These are phyloP conservation scores for Musa balbisiana DNA, from an alignment of 202 grass and related monocot genomes.

Conservation along the genomic window DNA sequence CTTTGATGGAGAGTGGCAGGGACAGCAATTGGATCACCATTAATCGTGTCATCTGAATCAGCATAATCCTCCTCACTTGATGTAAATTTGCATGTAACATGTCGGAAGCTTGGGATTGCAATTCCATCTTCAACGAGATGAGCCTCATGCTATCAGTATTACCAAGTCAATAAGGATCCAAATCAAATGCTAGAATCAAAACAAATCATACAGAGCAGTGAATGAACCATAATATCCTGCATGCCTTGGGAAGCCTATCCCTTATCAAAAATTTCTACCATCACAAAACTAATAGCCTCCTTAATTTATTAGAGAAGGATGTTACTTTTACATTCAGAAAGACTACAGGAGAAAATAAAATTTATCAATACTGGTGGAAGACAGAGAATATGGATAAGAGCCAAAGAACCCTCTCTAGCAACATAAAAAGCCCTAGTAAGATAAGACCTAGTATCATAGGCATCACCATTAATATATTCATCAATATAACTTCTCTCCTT, in stretches of 20 bases:
- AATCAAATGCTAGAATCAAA: neutral
- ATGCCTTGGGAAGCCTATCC: no score
- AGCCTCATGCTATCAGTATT: conserved; percentile 50
- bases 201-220: neutral
- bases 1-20: conserved; percentile 38
- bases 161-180: conserved; percentile 8
- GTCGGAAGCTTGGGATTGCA: conserved; percentile 64
- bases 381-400: neutral
- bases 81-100: conserved; percentile 52
- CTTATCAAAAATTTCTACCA: no score
- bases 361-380: neutral
- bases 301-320: neutral
- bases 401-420: no score
- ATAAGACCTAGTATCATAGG: no score
- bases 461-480: no score
- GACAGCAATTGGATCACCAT: conserved; percentile 35
- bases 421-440: no score
- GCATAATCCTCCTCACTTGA: conserved; percentile 93
- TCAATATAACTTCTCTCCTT: no score
- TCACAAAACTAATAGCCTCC: no score
- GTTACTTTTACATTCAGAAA: neutral
- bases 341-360: neutral
- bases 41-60: conserved; percentile 74
- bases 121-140: conserved; percentile 80
- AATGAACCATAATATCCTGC: no score